A percentile compares a stretch with the other conserved stretches of the same genome.
These are phyloP conservation scores for Cladosporium sp. DNA, from an alignment of 2,329 filamentous ascomycete genomes.

Conservation along the genomic window DNA sequence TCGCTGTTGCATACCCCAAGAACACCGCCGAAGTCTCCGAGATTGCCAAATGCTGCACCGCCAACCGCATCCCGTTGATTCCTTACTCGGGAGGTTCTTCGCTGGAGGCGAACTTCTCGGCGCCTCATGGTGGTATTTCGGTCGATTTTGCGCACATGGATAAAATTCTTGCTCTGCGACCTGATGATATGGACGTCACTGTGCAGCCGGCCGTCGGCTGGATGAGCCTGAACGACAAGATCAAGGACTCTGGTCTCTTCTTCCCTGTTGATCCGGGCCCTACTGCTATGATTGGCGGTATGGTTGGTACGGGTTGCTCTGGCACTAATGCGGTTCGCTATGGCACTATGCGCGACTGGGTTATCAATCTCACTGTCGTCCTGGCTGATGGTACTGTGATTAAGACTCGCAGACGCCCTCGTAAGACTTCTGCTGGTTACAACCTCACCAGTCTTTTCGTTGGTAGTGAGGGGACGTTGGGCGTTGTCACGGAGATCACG, in stretches of 20 bases:
- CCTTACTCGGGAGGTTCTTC: constrained; percentile 85
- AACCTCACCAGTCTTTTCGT: constrained; percentile 80
- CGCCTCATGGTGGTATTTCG: constrained; percentile 81
- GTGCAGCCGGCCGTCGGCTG: constrained; percentile 91
- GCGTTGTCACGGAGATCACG: constrained; percentile 79
- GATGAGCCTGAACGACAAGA: constrained; percentile 81
- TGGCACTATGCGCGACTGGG: constrained; percentile 87
- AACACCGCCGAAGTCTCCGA: constrained; percentile 65
- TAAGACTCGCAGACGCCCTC: constrained; percentile 75
- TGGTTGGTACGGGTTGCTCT: constrained; percentile 74
- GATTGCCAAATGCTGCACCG: constrained; percentile 72
- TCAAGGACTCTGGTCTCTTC: constrained; percentile 75
- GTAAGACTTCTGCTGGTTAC: constrained; percentile 79
- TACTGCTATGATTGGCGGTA: constrained; percentile 74
- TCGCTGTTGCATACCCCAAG: constrained; percentile 66
- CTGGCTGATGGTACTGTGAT: constrained; percentile 76
- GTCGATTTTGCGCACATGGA: constrained; percentile 92
- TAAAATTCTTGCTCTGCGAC: constrained; percentile 74
- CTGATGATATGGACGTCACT: constrained; percentile 88
- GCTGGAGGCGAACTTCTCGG: constrained; percentile 86
- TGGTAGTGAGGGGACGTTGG: constrained; percentile 78
- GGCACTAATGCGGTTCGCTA: constrained; percentile 73
- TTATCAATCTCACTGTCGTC: constrained; percentile 79
- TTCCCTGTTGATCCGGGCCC: constrained; percentile 88
- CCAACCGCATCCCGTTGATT: constrained; percentile 78